Conservation (phyloP, 306 rosid genomes). For the Dalbergia cultrata region DNA sequence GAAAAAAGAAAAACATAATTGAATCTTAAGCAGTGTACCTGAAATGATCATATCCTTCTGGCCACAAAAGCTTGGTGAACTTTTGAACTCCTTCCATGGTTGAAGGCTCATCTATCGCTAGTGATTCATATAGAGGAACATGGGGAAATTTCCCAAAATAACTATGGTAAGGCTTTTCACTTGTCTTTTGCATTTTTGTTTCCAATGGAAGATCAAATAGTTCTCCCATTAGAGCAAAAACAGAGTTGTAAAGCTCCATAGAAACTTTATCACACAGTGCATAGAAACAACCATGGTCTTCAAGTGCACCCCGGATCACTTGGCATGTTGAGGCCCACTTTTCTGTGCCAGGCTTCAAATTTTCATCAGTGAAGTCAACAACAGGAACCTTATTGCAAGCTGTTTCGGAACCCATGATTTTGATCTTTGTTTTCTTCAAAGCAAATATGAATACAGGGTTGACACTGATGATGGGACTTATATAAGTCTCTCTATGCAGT, state of each 20-base stretch:
- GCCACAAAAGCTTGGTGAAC: conserved; percentile 49
- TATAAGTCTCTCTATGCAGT: neutral
- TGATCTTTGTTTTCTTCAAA: neutral
- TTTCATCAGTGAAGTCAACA: conserved; percentile 36
- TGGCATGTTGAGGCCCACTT: conserved; percentile 43
- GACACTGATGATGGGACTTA: neutral
- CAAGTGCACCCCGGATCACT: conserved; percentile 42
- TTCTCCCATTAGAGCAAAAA: conserved; percentile 45
- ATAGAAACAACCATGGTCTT: conserved; percentile 46
- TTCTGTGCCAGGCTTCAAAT: conserved; percentile 33
- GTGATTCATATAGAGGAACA: conserved; percentile 40
- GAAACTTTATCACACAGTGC: conserved; percentile 36
- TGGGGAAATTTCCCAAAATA: conserved; percentile 16
- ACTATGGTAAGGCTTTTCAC: conserved; percentile 46
- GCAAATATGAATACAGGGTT: neutral
- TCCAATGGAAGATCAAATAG: conserved; percentile 51
- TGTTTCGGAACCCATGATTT: conserved; percentile 32
- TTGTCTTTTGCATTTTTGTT: conserved; percentile 38
- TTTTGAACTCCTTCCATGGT: conserved; percentile 33
- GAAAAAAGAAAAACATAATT: neutral
- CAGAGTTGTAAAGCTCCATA: conserved; percentile 45
- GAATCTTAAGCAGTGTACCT: conserved; percentile 28
- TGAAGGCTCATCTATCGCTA: conserved; percentile 33
- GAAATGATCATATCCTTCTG: conserved; percentile 50
- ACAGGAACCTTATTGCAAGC: conserved; percentile 22